Evolutionary conservation across 768 basidiomycete species (phyloP).

Genomic region (Tephrocybe sp.): DNA sequence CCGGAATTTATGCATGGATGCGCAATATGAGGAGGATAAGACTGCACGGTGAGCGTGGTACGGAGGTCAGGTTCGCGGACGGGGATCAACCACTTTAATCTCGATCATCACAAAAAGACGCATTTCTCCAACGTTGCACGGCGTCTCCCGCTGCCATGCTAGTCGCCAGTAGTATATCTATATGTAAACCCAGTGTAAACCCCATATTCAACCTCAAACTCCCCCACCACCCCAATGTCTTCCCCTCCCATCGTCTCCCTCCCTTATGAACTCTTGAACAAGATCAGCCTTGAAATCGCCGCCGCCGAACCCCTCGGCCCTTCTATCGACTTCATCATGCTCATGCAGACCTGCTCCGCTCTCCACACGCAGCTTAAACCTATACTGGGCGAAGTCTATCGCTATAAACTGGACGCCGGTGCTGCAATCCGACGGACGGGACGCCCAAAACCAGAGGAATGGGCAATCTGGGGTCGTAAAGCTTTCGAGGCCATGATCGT

Average conservation of each 20-base stretch:
- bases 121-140: too few species aligned
- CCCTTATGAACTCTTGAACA: not conserved
- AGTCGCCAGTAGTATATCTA: not conserved
- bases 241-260: not conserved
- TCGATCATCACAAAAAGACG: too few species aligned
- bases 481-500: conserved; percentile 3
- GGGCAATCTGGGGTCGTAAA: not conserved
- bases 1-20: too few species aligned
- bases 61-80: too few species aligned
- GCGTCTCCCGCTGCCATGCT: not conserved
- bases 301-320: conserved; percentile 37
- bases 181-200: too few species aligned
- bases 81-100: too few species aligned
- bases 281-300: not conserved
- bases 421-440: conserved; percentile 53
- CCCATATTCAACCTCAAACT: too few species aligned
- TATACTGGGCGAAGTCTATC: conserved; percentile 59
- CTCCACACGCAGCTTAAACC: conserved; percentile 40
- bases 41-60: too few species aligned
- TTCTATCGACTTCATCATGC: conserved; percentile 43
- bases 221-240: not conserved
- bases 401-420: conserved; percentile 51
- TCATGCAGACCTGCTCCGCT: conserved; percentile 43
- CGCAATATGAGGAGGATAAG: too few species aligned
- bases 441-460: conserved; percentile 28